Base-by-base conservation (phyloP, 164 flowering plant genomes). In the Stephania japonica region DNA sequence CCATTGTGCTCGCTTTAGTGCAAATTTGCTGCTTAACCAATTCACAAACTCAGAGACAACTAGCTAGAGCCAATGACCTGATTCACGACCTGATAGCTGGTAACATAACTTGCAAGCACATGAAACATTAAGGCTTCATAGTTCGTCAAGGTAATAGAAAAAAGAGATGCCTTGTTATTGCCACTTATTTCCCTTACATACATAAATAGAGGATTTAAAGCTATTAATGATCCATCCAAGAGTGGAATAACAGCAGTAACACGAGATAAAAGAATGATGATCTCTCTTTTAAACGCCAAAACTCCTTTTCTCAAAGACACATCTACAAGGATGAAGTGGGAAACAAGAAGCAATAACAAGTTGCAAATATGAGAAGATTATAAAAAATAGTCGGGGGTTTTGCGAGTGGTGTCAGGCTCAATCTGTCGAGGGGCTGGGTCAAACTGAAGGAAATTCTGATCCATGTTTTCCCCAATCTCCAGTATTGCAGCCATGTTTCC, bases 401-500 rank as follows among this genome's bases (percentile, higher is more conserved):
- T 83, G 76, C 85, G 87, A 11, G 87, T 81, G 61, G 80, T 79
- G 72, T 85, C 87, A 5, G 87, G 85, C 70, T 85, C 85, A 43
- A 76, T 69, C 73, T 83, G 85, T 53, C 87, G 74, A 43, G 87
- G 87, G 42, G 87, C 85, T 0, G 87, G 87, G 71, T 85, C 87
- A 73, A 85, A 85, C 59, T 85, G 84, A 72, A 85, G 80, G 47
- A 85, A 85, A 67, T 79, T 83, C 77, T 85, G 85, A 44, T 83
- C 85, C 85, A 82, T 85, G 59, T 76, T 77, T 56, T 85, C 87
- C 50, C 85, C 87, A 18, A 85, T 79, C 81, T 85, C 87, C 2
- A 85, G 85, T 69, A 85, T 85, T 26, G 87, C 85, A 1, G 87
- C 87, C 87, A 85, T 85, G 73, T 85, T 85, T 38, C 85, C 87